These are phyloP conservation scores for Mikania micrantha DNA, from an alignment of 129 eudicot species.

Conservation along the genomic window DNA sequence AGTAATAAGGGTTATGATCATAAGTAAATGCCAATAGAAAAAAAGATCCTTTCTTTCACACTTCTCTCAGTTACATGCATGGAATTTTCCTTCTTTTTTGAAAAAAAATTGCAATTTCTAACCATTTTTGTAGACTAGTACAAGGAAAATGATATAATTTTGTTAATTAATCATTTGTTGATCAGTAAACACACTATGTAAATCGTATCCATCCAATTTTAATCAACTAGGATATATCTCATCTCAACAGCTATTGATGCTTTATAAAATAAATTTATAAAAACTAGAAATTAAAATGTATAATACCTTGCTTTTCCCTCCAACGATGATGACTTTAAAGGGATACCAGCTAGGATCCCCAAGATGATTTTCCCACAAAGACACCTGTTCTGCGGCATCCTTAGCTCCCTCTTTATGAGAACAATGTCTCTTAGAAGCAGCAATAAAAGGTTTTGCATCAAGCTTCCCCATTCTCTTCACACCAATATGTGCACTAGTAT, in stretches of 20 bases:
- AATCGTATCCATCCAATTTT: no score
- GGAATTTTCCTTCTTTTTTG: no score
- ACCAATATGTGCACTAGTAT: slow-evolving; percentile 27
- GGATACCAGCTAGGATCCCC: slow-evolving; percentile 89
- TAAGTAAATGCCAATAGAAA: background rate
- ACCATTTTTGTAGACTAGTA: no score
- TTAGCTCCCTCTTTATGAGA: slow-evolving; percentile 17
- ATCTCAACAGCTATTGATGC: background rate
- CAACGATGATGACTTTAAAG: slow-evolving; percentile 42
- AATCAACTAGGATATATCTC: background rate
- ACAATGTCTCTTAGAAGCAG: slow-evolving; percentile 34
- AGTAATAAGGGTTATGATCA: background rate
- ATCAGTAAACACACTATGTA: no score
- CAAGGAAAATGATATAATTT: no score
- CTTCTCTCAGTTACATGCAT: no score
- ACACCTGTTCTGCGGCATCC: slow-evolving; percentile 31
- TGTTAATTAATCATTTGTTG: no score
- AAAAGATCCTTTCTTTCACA: no score
- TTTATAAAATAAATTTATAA: background rate
- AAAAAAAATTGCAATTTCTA: no score
- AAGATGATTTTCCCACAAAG: slow-evolving; percentile 45
- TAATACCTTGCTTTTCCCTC: slow-evolving; percentile 21
- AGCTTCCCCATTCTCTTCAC: slow-evolving; percentile 77
- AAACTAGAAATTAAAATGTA: background rate
- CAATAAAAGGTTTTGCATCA: slow-evolving; percentile 40